These are phyloP conservation scores for Sphaerulina vaccinii DNA, from an alignment of 2,329 filamentous ascomycete genomes.

Conservation along the genomic window DNA sequence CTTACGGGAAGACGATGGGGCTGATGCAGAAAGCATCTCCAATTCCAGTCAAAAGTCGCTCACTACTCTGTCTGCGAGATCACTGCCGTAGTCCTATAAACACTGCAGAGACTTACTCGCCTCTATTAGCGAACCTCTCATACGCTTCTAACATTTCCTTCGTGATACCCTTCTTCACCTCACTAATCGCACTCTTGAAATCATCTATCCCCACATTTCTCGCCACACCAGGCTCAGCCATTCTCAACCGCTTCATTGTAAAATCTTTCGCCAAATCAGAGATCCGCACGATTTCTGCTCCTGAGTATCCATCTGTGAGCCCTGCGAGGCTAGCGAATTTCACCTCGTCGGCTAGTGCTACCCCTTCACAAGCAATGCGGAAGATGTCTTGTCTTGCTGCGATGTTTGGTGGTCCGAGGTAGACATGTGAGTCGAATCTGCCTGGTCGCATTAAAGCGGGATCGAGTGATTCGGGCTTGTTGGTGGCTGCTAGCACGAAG, in stretches of 20 bases:
- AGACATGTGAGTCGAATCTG: constrained; percentile 79
- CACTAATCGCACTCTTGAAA: constrained; percentile 44
- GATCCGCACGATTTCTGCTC: constrained; percentile 73
- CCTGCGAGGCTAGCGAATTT: constrained; percentile 63
- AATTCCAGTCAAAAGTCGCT: too few species aligned
- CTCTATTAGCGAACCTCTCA: constrained; percentile 45
- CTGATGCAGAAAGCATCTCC: too few species aligned
- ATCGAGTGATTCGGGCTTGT: constrained; percentile 82
- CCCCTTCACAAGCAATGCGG: constrained; percentile 61
- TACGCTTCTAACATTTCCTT: constrained; percentile 58
- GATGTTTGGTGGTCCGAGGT: constrained; percentile 76
- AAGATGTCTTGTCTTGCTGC: constrained; percentile 76
- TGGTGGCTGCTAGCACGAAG: constrained; percentile 85
- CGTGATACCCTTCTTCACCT: constrained; percentile 59
- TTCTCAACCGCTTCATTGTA: constrained; percentile 14
- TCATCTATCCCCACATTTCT: constrained; percentile 42
- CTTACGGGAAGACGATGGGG: too few species aligned
- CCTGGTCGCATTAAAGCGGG: constrained; percentile 82
- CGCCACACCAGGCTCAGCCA: constrained; percentile 36
- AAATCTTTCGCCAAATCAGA: constrained; percentile 41
- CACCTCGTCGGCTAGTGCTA: constrained; percentile 62
- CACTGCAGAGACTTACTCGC: too few species aligned
- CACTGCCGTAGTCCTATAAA: too few species aligned
- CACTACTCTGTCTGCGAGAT: too few species aligned
- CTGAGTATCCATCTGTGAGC: constrained; percentile 74